Evolutionary conservation across 148 eudicot genomes (phyloP), one percentile per base, ranked within the genome.

Genomic region (Arbutus unedo): DNA sequence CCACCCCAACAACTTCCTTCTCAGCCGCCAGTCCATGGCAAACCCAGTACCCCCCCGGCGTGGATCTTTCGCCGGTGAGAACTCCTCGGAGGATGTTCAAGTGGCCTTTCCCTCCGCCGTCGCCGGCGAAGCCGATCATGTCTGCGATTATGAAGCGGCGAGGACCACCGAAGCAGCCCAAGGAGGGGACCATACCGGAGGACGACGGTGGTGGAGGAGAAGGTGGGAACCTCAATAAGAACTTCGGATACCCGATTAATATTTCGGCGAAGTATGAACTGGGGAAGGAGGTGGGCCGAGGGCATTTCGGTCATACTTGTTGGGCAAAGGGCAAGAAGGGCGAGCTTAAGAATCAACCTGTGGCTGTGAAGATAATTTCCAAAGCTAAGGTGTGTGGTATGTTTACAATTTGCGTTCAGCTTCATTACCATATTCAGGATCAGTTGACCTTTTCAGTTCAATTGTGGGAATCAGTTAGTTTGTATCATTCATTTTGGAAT

Each of bases 221-320:
- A 23, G 93, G 71, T 86, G 67, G 79, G 81, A 74, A 76, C 62
- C 88, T 96, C n/a, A 96, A 96, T 76, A 96, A 92, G 92, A 90
- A 86, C 79, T 96, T 94, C 82, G 99, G 97, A 66, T 96, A 88
- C 59, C 77, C 87, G 76, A 94, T 85, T 85, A 94, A 89, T 81
- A 89, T 96, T 4, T 83, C 82, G 74, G 91, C 89, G 3, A 96
- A 93, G 83, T 96, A 92, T 88, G 99, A 96, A 59, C 62, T 96
- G 82, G 99, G 98, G 80, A 93, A 91, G 81, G 99, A 96, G 81
- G 93, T 96, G 9, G 99, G 99, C 0, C 78, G 98, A 87, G 99
- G 99, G 86, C 99, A 96, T 94, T 96, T 96, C 81, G 98, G 99
- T 49, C 98, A 96, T 91, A 96, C 99, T 16, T 96, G 99, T 73